Base-by-base conservation (phyloP, 106 monocot species). In the Allium cepa region DNA sequence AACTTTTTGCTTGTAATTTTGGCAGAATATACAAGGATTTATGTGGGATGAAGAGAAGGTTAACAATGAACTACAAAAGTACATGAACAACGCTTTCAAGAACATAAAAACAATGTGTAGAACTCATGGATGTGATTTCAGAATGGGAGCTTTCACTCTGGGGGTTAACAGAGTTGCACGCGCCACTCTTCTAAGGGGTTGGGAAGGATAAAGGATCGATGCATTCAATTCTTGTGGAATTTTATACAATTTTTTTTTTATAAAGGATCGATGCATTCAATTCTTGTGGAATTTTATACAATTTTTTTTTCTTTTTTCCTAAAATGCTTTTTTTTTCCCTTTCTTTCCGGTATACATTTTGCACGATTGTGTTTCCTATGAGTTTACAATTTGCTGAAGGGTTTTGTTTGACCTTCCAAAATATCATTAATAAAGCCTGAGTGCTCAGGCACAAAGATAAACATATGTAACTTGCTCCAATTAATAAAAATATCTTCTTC, bases 21-120 rank as follows among this genome's bases (percentile, higher is more conserved):
- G 68, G 63, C 63, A 95, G 95, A 95, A 95, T 73, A 95, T 95
- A 47, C 95, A 95, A 88, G 95, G 94, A 27, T 95, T 91, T 76
- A 83, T 88, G 94, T 95, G 94, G 94, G 88, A 86, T 52, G 91
- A 95, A 69, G 91, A 88, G 7, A 91, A 88, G 75, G 94, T 95
- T 51, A 95, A 91, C 52, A 50, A 47, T 50, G 91, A 91, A 79
- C 85, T 95, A 8, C 67, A 83, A 26, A 88, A 77, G 70, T 91
- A 95, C 73, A 91, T 95, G 95, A 77, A 46, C 26, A 73, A 58
- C 22, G 80, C 88, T 15, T 95, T 91, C 62, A 71, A 69, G 17
- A 77, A 86, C 49, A 83, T 95, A 28, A 95, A 95, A 78, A 47
- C 50, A 2, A 95, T 88, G 95, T 95, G 95, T 68, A 81, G 74